Conservation (phyloP, 768 basidiomycete genomes). For the Amanita phalloides region DNA sequence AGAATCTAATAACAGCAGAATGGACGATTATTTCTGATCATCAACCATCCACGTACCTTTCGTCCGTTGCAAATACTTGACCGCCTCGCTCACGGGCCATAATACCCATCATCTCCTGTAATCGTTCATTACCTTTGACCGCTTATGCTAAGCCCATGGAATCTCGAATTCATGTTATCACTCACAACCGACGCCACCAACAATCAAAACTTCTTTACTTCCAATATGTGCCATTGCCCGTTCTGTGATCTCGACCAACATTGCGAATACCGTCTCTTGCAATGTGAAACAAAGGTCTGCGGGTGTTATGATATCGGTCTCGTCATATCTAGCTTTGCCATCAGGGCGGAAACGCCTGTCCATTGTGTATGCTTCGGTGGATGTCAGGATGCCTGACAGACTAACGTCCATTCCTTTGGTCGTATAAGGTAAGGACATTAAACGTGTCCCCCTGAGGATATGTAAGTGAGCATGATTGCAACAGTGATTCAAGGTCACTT, state of each 20-base stretch:
- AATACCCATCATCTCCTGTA: constrained; percentile 98
- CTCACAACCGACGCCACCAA: constrained; percentile 99
- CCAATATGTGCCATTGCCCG: constrained; percentile 98
- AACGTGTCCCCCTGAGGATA: constrained; percentile 59
- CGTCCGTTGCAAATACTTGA: constrained; percentile 89
- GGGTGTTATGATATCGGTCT: constrained; percentile 74
- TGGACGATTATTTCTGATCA: not conserved
- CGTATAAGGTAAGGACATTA: constrained; percentile 82
- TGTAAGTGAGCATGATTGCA: not conserved
- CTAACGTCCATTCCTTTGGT: constrained; percentile 99
- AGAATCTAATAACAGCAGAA: constrained; percentile 52
- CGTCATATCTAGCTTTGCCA: constrained; percentile 24
- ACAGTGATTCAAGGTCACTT: constrained; percentile 36
- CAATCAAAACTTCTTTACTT: constrained; percentile 91
- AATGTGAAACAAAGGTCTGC: constrained; percentile 96
- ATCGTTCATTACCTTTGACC: constrained; percentile 68
- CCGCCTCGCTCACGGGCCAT: constrained; percentile 92
- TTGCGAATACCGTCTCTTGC: constrained; percentile 94
- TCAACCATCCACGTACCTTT: constrained; percentile 48
- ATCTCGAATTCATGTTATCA: constrained; percentile 9
- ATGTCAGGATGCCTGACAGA: constrained; percentile 87
- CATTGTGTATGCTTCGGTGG: constrained; percentile 76
- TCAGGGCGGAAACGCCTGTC: constrained; percentile 75
- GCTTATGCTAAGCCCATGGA: not conserved
- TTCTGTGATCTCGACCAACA: constrained; percentile 99